Base-by-base conservation (phyloP, 1,284 basidiomycete species). In the Anthracocystis walkeri region DNA sequence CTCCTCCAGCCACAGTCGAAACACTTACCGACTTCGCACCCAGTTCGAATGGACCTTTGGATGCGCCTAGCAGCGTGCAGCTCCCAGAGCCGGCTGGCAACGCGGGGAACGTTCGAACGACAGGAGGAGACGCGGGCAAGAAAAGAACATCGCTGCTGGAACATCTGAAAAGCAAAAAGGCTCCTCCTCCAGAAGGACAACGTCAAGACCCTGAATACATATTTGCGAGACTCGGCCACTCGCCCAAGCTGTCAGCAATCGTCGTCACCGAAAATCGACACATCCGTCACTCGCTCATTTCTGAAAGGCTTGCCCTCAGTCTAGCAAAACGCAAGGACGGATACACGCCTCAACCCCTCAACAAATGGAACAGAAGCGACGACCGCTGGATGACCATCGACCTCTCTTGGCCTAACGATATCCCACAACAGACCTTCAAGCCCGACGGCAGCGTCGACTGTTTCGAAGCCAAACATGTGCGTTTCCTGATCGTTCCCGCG, bases 211-310 rank as follows among this genome's bases (percentile, higher is more conserved):
- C 44, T 2, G 40, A 21, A n/a, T 61, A 38, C n/a, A 33, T 61
- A 7, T 61, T 61, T 54, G 51, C 59, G 31, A n/a, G 50, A 11
- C 31, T 54, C 11, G 59, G 59, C 27, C 48, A 53, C n/a, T 35
- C 35, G 12, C 21, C 18, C 8, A 25, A 21, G 21, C 11, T 46
- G 51, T 31, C 51, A 11, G n/a, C 51, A 2, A 23, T 61, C n/a
- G 45, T 61, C 18, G 35, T 60, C 50, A 48, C 58, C 7, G 59
- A 46, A 33, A 29, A 52, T 45, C n/a, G 48, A 33, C 21, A 41
- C 25, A 48, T 54, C 11, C 35, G 25, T n/a, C 23, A 49, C 14
- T 63, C 61, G 21, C 54, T 63, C 41, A 63, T 63, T 27, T 63
- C 61, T 2, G 48, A 52, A 20, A 23, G 16, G 38, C 27, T 50